A percentile compares a stretch with the other conserved stretches of the same genome.
Conservation (phyloP, 2,329 filamentous ascomycete genomes). For the Verticillium klebahnii region DNA sequence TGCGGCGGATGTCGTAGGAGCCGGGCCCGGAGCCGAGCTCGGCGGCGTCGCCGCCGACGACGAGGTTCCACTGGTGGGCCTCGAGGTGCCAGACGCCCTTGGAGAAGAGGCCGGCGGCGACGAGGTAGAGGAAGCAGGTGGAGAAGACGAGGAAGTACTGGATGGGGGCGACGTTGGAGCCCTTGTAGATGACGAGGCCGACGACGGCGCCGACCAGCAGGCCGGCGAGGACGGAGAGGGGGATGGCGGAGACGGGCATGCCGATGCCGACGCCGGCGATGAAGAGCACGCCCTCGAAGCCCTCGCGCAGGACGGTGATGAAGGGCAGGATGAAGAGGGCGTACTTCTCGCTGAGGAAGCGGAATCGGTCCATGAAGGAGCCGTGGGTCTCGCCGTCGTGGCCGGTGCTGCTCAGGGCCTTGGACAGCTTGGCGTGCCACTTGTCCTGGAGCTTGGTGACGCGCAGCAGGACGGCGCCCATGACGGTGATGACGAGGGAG, state of each 20-base stretch:
- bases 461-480: conserved; percentile 61
- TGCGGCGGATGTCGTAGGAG: conserved; percentile 71
- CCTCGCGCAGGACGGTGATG: conserved; percentile 72
- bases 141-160: conserved; percentile 74
- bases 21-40: conserved; percentile 56
- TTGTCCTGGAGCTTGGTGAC: conserved; percentile 63
- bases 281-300: conserved; percentile 75
- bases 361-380: conserved; percentile 7
- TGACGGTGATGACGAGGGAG: conserved; percentile 57
- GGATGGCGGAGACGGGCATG: conserved; percentile 63
- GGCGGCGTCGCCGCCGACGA: conserved; percentile 50
- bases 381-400: conserved; percentile 2
- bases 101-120: conserved; percentile 76
- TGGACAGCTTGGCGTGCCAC: conserved; percentile 60
- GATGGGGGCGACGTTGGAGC: conserved; percentile 24
- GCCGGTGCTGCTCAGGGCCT: conserved; percentile 34
- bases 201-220: conserved; percentile 56
- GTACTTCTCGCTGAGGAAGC: conserved; percentile 54
- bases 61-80: conserved; percentile 56
- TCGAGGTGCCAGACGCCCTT: conserved; percentile 70
- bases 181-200: conserved; percentile 65
- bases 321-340: conserved; percentile 75
- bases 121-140: conserved; percentile 75
- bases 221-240: conserved; percentile 64
- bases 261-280: conserved; percentile 70